These are phyloP conservation scores for Larix sibirica DNA, from an alignment of 83 land plant genomes.

Conservation along the genomic window DNA sequence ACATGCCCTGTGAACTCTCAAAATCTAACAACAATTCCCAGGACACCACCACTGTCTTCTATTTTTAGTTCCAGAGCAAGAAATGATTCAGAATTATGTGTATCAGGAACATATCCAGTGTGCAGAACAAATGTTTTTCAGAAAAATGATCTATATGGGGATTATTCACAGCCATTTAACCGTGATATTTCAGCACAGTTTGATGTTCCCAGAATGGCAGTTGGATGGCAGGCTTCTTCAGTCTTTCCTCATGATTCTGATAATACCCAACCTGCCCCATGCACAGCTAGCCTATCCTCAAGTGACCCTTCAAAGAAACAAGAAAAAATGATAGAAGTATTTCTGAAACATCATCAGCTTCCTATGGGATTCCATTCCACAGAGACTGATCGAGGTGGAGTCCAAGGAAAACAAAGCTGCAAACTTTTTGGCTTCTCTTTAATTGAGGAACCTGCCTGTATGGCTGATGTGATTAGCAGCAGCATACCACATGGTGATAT, in stretches of 20 bases:
- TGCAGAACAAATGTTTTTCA: neutral
- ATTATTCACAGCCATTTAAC: slow-evolving; percentile 1
- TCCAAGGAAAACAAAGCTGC: slow-evolving; percentile 38
- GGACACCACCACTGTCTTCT: neutral
- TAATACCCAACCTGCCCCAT: neutral
- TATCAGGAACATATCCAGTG: neutral
- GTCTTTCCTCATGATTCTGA: neutral
- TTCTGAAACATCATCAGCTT: neutral
- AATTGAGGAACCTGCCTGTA: slow-evolving; percentile 27
- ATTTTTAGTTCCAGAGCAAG: neutral
- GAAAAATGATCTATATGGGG: slow-evolving; percentile 3
- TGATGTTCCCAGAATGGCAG: neutral
- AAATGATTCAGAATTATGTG: neutral
- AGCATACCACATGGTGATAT: neutral
- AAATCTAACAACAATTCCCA: neutral
- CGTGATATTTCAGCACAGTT: slow-evolving; percentile 4
- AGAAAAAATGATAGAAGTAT: neutral
- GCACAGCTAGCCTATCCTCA: neutral
- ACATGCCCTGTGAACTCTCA: neutral
- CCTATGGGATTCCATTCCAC: neutral
- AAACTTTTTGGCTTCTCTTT: slow-evolving; percentile 65
- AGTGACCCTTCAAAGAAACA: neutral
- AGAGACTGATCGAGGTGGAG: neutral
- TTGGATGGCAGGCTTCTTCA: slow-evolving; percentile 9
- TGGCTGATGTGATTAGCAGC: neutral